Evolutionary conservation across 306 rosid species (phyloP).

Genomic region (Cicer bijugum): DNA sequence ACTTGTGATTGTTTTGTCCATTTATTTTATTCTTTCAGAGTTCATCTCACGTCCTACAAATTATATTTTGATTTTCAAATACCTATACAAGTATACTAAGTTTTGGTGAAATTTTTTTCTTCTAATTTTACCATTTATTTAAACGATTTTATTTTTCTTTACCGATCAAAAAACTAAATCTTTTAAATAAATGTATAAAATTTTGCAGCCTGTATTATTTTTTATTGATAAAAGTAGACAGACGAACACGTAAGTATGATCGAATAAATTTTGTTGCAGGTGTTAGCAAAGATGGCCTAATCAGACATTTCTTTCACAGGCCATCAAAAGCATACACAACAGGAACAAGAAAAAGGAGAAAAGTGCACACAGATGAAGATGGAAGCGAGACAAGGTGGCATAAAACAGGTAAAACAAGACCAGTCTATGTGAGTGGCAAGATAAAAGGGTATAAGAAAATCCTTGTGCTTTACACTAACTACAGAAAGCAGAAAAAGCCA

Average conservation of each 20-base stretch:
- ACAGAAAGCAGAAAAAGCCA: constrained; percentile 76
- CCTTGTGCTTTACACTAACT: constrained; percentile 81
- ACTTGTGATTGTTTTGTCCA: constrained; percentile 3
- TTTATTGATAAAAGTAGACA: too few species aligned
- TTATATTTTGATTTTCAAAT: not conserved
- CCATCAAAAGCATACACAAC: constrained; percentile 74
- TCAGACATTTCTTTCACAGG: constrained; percentile 70
- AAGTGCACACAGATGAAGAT: constrained; percentile 59
- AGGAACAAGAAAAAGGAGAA: constrained; percentile 70
- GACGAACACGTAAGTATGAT: too few species aligned
- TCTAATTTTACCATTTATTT: too few species aligned
- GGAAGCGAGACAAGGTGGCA: constrained; percentile 78
- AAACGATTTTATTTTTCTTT: too few species aligned
- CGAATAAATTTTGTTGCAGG: constrained; percentile 46
- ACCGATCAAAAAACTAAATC: too few species aligned
- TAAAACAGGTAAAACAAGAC: constrained; percentile 71
- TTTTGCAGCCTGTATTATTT: too few species aligned
- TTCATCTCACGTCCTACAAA: not conserved
- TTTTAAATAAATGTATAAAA: too few species aligned
- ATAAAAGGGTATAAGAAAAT: constrained; percentile 76
- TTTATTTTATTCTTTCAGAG: not conserved
- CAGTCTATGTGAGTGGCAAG: constrained; percentile 48
- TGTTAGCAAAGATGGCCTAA: constrained; percentile 62
- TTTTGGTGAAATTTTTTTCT: too few species aligned
- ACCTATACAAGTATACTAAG: too few species aligned